Percentiles rank a stretch among this genome's conserved stretches.
These are phyloP conservation scores for Lyophyllum decastes DNA, from an alignment of 768 basidiomycete species.

Conservation along the genomic window DNA sequence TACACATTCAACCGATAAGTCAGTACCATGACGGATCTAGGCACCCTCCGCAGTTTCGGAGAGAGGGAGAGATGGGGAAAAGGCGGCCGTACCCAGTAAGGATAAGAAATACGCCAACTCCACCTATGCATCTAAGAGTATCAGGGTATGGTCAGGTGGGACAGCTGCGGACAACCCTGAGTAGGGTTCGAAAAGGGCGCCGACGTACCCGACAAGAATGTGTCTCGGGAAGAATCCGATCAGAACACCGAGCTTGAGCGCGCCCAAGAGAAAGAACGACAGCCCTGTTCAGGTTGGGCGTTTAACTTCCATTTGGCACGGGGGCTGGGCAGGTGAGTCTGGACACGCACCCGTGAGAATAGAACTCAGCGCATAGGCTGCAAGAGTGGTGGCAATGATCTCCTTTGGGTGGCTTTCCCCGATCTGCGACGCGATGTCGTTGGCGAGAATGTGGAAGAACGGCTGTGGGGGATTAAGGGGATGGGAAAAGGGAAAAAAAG, in stretches of 20 bases:
- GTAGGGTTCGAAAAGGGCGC: background rate
- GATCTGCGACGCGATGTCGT: slow-evolving; percentile 68
- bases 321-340: slow-evolving; percentile 3
- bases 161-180: background rate
- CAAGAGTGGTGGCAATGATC: slow-evolving; percentile 90
- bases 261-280: slow-evolving; percentile 85
- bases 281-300: slow-evolving; percentile 45
- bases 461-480: slow-evolving; percentile 50
- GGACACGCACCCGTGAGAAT: slow-evolving; percentile 72
- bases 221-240: slow-evolving; percentile 97
- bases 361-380: slow-evolving; percentile 84
- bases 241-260: slow-evolving; percentile 77
- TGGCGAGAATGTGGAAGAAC: slow-evolving; percentile 93
- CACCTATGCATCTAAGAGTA: slow-evolving; percentile 76
- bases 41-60: background rate
- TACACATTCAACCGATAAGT: too few species aligned
- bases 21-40: too few species aligned
- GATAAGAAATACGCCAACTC: slow-evolving; percentile 93
- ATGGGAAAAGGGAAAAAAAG: too few species aligned
- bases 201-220: slow-evolving; percentile 85
- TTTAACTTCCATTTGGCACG: background rate
- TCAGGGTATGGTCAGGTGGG: background rate
- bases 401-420: slow-evolving; percentile 68
- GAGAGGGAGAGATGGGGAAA: background rate
- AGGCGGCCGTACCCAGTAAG: slow-evolving; percentile 68